Evolutionary conservation across 805 yeast genomes (phyloP), one percentile per base, ranked within the genome.

Genomic region (Candida qinlingensis): DNA sequence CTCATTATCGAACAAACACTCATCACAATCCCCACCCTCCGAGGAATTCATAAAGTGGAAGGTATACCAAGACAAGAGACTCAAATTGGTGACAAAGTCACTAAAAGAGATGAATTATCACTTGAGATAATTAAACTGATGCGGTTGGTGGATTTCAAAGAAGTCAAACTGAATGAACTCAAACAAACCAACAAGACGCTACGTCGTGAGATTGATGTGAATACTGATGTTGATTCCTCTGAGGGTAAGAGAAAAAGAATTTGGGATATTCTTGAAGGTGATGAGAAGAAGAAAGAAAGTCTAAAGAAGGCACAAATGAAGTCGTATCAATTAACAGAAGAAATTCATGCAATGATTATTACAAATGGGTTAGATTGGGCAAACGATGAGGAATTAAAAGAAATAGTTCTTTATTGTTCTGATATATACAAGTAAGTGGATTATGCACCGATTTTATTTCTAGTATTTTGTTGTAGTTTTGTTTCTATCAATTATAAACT

Each of bases 291-390:
- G 6, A 37, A 11, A 35, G 25, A 30, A 34, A 19, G 41, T n/a
- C 33, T 51, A 11, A 35, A 42, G 26, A 31, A 27, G 7, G 46
- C 50, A 7, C 47, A 45, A n/a, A 37, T 27, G 7, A 48, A 45
- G n/a, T 48, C 53, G 1, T 37, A 34, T 27, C 19, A 31, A 13
- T 33, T 48, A 7, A 49, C 57, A 1, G 59, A 56, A 9, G 47
- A 55, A 19, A 64, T 69, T 7, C 56, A 61, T 7, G 60, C 63
- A 26, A 48, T 68, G 29, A 57, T 72, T 0, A 61, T 71, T 1
- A 62, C 72, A 10, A 52, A 64, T 34, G 67, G 71, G 3, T 49
- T 65, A 1, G 59, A 71, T 47, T 59, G 73, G 62, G 50, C 53
- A 9, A 46, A 57, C 1, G 70, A 71, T 47, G 61, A 60, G 6